These are phyloP conservation scores for Flaveria robusta DNA, from an alignment of 129 eudicot genomes.

Conservation along the genomic window DNA sequence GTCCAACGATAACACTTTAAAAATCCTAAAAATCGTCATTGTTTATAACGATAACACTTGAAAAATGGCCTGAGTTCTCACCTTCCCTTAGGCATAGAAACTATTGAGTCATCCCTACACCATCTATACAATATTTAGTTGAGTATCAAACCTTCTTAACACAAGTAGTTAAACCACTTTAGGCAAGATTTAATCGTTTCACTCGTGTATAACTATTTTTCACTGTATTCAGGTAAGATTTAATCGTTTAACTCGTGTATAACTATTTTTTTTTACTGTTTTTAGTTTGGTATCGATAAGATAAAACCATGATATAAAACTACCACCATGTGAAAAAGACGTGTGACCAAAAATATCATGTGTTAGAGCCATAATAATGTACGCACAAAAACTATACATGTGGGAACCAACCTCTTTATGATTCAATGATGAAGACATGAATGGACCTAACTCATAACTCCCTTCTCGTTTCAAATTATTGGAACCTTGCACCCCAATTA, in stretches of 20 bases:
- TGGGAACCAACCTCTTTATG: slow-evolving; percentile 42
- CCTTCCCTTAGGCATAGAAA: no score
- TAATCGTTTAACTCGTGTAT: neutral
- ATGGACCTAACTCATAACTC: slow-evolving; percentile 43
- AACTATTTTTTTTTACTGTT: no score
- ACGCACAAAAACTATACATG: slow-evolving; percentile 38
- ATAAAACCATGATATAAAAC: neutral
- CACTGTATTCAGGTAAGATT: neutral
- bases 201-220: neutral
- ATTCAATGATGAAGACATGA: slow-evolving; percentile 49
- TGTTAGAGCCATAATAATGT: slow-evolving; percentile 33
- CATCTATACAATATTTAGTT: no score
- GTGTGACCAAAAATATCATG: slow-evolving; percentile 33
- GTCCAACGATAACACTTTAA: no score
- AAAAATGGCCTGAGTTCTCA: no score
- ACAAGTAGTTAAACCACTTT: no score
- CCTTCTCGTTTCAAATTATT: slow-evolving; percentile 37
- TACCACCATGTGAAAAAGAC: slow-evolving; percentile 17
- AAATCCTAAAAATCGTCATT: no score
- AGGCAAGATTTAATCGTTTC: neutral
- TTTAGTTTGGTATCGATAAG: neutral
- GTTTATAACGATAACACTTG: no score
- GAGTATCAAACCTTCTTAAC: no score
- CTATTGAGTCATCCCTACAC: no score
- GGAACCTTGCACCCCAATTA: slow-evolving; percentile 38